Conservation (phyloP, 257 asterid genomes). For the Rhazya stricta region DNA sequence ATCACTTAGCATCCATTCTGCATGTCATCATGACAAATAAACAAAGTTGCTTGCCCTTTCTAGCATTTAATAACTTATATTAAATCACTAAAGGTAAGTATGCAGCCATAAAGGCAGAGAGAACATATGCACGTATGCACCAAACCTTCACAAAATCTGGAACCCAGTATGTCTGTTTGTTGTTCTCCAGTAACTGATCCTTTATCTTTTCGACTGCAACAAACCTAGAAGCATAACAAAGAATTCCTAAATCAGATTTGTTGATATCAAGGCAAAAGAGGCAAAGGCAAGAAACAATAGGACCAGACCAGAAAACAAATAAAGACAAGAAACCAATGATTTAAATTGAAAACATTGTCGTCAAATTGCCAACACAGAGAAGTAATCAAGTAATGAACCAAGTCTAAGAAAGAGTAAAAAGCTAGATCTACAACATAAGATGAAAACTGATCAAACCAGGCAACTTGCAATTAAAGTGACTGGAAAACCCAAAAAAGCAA, state of each 20-base stretch:
- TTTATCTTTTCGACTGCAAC: slow-evolving; percentile 91
- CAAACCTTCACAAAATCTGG: slow-evolving; percentile 86
- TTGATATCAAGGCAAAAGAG: neutral
- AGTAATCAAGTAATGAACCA: neutral
- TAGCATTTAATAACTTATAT: neutral
- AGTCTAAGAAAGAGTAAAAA: neutral
- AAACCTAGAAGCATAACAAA: slow-evolving; percentile 36
- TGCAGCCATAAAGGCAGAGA: slow-evolving; percentile 7
- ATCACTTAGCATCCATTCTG: neutral
- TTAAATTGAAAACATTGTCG: neutral
- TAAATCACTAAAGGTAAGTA: neutral
- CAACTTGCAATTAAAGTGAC: neutral
- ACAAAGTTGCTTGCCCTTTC: neutral
- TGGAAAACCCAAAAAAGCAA: neutral
- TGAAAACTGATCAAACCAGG: neutral
- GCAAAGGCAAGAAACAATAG: neutral
- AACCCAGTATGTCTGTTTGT: slow-evolving; percentile 88
- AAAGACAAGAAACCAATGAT: neutral
- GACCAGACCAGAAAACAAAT: neutral
- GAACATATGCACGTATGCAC: neutral
- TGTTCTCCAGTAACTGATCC: slow-evolving; percentile 85
- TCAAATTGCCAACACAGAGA: neutral
- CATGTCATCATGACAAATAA: neutral
- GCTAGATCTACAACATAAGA: neutral
- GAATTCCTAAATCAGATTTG: neutral